phyloP scores from a whole-genome alignment of 2,329 filamentous ascomycete genomes.

The Aspergillus terreus region DNA sequence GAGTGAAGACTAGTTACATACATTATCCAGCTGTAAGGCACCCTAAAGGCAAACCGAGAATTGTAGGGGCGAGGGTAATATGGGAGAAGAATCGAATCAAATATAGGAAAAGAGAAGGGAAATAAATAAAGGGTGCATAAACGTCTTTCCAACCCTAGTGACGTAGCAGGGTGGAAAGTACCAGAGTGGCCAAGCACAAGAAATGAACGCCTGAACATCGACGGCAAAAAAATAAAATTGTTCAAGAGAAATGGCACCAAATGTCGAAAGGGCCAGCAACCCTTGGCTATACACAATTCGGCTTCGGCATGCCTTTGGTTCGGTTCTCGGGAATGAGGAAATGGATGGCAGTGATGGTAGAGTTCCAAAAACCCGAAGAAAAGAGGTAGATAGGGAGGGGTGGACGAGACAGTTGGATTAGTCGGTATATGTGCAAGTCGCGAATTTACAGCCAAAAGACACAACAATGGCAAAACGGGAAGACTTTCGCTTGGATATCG shows the following conservation, averaged over 20 bases:
- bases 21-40: conserved; percentile 35
- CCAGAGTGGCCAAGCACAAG: conserved; percentile 24
- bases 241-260: conserved; percentile 16
- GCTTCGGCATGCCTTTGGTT: conserved; percentile 11
- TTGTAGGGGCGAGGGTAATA: conserved; percentile 19
- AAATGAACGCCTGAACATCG: conserved; percentile 25
- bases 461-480: conserved; percentile 13
- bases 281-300: conserved; percentile 29
- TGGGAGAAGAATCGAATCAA: conserved; percentile 13
- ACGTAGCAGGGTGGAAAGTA: conserved; percentile 36
- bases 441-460: conserved; percentile 17
- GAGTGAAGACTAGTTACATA: conserved; percentile 31
- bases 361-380: not conserved
- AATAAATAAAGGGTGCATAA: conserved; percentile 18
- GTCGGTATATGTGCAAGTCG: conserved; percentile 32
- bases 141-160: conserved; percentile 36
- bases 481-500: conserved; percentile 28
- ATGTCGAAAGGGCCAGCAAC: conserved; percentile 19
- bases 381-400: conserved; percentile 2
- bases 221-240: conserved; percentile 8
- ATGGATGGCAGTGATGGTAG: not conserved
- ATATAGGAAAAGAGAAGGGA: conserved; percentile 14
- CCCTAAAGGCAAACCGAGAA: conserved; percentile 24
- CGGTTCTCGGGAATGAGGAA: conserved; percentile 5
- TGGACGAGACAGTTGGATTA: conserved; percentile 12